phyloP scores from a whole-genome alignment of 1,284 basidiomycete genomes.

The Porodaedalea pini region DNA sequence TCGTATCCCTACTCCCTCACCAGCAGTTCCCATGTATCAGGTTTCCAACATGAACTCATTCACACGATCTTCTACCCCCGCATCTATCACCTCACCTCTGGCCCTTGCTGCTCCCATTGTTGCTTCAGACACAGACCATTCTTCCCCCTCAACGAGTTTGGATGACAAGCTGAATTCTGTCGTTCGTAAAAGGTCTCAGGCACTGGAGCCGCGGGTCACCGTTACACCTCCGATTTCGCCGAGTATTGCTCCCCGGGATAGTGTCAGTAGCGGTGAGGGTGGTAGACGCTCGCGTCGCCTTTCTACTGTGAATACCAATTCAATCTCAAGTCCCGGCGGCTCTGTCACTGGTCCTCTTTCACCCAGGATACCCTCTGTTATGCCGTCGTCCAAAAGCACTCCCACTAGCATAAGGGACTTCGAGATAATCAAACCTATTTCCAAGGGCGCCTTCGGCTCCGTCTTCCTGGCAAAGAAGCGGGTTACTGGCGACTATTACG shows the following conservation, averaged over 20 bases:
- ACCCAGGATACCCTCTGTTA: conserved; percentile 80
- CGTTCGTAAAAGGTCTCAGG: conserved; percentile 60
- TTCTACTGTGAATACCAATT: conserved; percentile 64
- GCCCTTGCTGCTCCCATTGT: conserved; percentile 78
- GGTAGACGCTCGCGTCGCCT: conserved; percentile 59
- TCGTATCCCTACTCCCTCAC: conserved; percentile 29
- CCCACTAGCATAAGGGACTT: conserved; percentile 98
- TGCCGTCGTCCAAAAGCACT: conserved; percentile 73
- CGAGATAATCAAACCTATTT: conserved; percentile 99
- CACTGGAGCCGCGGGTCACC: conserved; percentile 61
- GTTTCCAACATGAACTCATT: conserved; percentile 50
- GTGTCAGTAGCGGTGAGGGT: conserved; percentile 40
- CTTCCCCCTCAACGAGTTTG: conserved; percentile 29
- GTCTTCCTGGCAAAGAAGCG: conserved; percentile 99
- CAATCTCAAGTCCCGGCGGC: conserved; percentile 51
- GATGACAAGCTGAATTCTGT: conserved; percentile 33
- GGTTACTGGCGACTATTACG: conserved; percentile 96
- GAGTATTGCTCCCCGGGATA: conserved; percentile 57
- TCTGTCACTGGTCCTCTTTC: conserved; percentile 60
- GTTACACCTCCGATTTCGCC: conserved; percentile 77
- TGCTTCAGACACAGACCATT: conserved; percentile 60
- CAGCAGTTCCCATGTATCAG: conserved; percentile 35
- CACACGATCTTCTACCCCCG: conserved; percentile 79
- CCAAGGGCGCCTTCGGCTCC: conserved; percentile 97
- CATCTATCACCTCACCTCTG: conserved; percentile 78